Base-by-base conservation (phyloP, 148 eudicot genomes). In the Diospyros kaki region DNA sequence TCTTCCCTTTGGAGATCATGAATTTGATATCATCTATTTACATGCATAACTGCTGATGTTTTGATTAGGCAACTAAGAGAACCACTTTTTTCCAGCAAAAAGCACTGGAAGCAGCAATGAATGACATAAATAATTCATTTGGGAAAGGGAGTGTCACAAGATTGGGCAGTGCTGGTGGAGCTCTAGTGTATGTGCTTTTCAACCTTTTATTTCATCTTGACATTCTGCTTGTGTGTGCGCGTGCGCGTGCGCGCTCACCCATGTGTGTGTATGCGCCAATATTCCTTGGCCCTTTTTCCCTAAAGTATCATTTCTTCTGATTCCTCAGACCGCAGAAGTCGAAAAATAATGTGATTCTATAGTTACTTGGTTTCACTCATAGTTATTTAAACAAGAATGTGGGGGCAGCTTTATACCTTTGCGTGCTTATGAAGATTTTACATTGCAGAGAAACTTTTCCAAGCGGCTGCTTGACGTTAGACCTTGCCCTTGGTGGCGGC, bases 111-210 rank as follows among this genome's bases (percentile, higher is more conserved):
- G 96, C 93, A 58, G 98, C 98, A 46, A 94, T 94, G 96, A 84
- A 80, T 73, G 98, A 94, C 77, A 94, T 94, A 80, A 94, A 92
- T 77, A 89, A 81, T 82, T 92, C 98, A 10, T 94, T 94, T 76
- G 97, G 98, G 62, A 92, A 84, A 84, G 98, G 98, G 82, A 94
- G 98, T 84, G 98, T 94, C 72, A 94, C 98, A 58, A 86, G 97
- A 78, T 82, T 94, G 76, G 98, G 98, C 75, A 94, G 98, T 80
- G 93, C 97, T 65, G 98, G 98, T 84, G 98, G 98, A 77, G 98
- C 98, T 76, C 87, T 94, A 67, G 98, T 94, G 98, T 94, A 90
- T 67, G 93, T 79, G 54, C 41, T 64, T 68, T 17, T 60, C 39
- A 28, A 0, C 28, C 28, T 28, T 28, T 28, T 28, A 28, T 28